Evolutionary conservation across 768 basidiomycete genomes (phyloP), one percentile per base, ranked within the genome.

Genomic region (Kwoniella shandongensis): DNA sequence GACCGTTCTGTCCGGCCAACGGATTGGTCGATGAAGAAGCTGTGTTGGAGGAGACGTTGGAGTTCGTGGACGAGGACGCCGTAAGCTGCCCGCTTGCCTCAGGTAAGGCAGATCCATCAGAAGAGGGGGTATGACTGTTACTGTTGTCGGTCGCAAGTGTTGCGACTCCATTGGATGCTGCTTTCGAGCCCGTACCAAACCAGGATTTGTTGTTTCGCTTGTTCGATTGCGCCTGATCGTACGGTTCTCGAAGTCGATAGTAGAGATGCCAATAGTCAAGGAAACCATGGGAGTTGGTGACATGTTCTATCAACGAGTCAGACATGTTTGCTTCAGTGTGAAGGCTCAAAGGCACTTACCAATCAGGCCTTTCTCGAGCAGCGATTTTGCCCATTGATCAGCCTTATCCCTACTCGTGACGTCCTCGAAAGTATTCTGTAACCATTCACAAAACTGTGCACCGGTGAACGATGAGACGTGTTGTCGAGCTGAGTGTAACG

Each of bases 361-460:
- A 68, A 98, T 86, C 29, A 97, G 76, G 0, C 91, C 91, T 65
- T 88, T 85, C 39, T 90, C 86, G 66, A 85, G 82, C 20, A 97
- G 75, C 64, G 82, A 86, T 27, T 81, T 77, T 4, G 89, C 94
- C 83, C 85, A 87, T 59, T 91, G 88, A 17, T 83, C 78, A 0
- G 83, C 94, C 64, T 91, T 88, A 25, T 86, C 84, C 49, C 89
- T 80, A 15, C 87, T 88, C 1, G 87, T 86, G 6, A 96, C 84
- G 71, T 97, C 93, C 27, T 85, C 83, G 69, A 92, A 97, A 75
- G 92, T 88, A 29, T 88, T 83, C n/a, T 89, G 84, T 18, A 96
- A 79, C 93, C 93, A 98, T 1, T 86, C 87, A 22, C 92, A 88
- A 64, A 97, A 85, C 39, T 91, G 89, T 61, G 84, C 86, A 1